Conservation (phyloP, 768 basidiomycete species). For the Agaricus subrufescens region DNA sequence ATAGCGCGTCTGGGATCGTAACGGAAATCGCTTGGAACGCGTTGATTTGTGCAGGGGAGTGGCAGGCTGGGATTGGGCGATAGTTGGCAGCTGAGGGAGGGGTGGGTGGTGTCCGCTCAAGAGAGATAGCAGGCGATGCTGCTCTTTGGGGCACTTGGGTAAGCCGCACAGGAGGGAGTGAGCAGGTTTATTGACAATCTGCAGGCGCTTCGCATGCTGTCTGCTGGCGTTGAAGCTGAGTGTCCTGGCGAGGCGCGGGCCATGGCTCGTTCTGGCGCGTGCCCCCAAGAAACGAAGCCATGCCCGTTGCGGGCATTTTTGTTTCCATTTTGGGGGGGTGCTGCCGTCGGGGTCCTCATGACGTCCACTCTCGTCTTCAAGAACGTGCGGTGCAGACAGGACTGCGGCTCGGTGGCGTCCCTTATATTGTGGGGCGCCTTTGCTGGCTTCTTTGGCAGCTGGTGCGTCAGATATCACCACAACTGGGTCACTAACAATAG, state of each 20-base stretch:
- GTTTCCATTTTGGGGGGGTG: conserved; percentile 73
- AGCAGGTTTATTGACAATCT: neutral
- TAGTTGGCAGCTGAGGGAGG: conserved; percentile 22
- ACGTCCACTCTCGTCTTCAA: conserved; percentile 42
- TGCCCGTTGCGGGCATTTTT: conserved; percentile 70
- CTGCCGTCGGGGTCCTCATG: conserved; percentile 62
- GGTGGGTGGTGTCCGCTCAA: conserved; percentile 61
- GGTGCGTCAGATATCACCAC: conserved; percentile 33
- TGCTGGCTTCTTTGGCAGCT: conserved; percentile 79
- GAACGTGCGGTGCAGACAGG: conserved; percentile 44
- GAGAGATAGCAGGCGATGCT: conserved; percentile 38
- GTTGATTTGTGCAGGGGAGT: conserved; percentile 41
- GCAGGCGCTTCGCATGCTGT: conserved; percentile 83
- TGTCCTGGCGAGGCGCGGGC: too few relatives aligned
- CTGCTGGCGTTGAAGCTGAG: conserved; percentile 90
- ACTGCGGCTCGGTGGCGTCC: conserved; percentile 30
- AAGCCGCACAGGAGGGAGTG: conserved; percentile 13
- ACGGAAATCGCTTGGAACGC: conserved; percentile 64
- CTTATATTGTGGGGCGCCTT: conserved; percentile 56
- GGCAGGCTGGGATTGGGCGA: conserved; percentile 29
- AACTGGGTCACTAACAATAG: too few relatives aligned
- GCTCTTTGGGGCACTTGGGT: conserved; percentile 67
- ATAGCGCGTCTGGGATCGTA: conserved; percentile 61
- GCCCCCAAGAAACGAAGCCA: conserved; percentile 87
- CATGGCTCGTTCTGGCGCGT: conserved; percentile 41